Evolutionary conservation across 129 eudicot species (phyloP), one percentile per base, ranked within the genome.

Genomic region (Saposhnikovia divaricata): DNA sequence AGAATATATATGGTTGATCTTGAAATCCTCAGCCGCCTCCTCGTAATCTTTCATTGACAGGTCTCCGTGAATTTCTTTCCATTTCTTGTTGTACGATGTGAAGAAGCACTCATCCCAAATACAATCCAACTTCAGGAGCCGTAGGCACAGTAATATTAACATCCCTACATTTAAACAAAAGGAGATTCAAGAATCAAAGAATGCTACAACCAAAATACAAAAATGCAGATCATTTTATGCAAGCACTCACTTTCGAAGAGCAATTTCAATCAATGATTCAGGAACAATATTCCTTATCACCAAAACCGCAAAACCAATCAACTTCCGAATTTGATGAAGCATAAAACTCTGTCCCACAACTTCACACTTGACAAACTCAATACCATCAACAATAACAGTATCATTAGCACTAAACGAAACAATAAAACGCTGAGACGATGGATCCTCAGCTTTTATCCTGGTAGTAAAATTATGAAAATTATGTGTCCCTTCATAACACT

Each of bases 41-140:
- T 85, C 84, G 69, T 89, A 95, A 78, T 61, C 97, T 77, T 90
- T 88, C 98, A 95, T 92, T 9, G 97, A 95, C 76, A 95, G 80
- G 42, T 92, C 92, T 84, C 92, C 98, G 53, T 90, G 98, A 57
- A 82, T 85, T 45, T 86, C 85, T 74, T 83, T 86, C 96, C 96
- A 95, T 74, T 86, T 95, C 75, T 88, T 79, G 82, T 95, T 95
- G 77, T 92, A 95, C 3, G 98, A 95, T 39, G 91, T 81, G 82
- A 95, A 95, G 82, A 95, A 90, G 34, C 98, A 95, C 76, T 95
- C 97, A 31, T 95, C 98, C n/a, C 82, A 95, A 78, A 80, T 89
- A 92, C 65, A 95, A 85, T 19, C 98, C 98, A 13, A 95, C 98
- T 85, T 95, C 97, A 47, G 98, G 98, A 63, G 98, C 97, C 61